Conservation (phyloP, 495 filamentous ascomycete species). For the Venustampulla echinocandica region DNA sequence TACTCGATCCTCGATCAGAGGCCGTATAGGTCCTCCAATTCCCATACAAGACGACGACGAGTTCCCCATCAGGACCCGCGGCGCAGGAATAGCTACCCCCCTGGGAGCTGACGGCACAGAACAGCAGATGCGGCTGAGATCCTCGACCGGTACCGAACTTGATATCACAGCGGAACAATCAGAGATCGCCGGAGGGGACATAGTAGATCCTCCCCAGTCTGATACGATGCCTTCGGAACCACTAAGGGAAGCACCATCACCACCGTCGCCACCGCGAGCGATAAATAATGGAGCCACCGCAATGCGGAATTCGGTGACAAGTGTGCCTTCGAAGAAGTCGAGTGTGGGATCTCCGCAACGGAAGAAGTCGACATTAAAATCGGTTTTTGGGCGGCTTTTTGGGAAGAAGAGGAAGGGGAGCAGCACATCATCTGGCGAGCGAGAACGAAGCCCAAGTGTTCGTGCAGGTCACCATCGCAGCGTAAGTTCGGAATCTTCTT, state of each 20-base stretch:
- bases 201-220: constrained; percentile 5
- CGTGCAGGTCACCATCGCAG: constrained; percentile 29
- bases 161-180: not conserved
- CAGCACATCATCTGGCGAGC: constrained; percentile 12
- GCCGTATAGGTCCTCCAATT: constrained; percentile 42
- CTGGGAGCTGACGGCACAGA: constrained; percentile 12
- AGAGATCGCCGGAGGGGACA: not conserved
- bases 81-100: constrained; percentile 28
- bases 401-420: constrained; percentile 36
- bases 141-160: constrained; percentile 6
- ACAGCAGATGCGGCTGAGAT: constrained; percentile 5
- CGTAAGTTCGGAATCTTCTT: constrained; percentile 26
- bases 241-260: constrained; percentile 3
- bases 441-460: constrained; percentile 14
- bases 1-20: constrained; percentile 31
- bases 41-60: constrained; percentile 35
- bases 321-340: constrained; percentile 10
- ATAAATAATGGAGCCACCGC: no score
- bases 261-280: constrained; percentile 3
- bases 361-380: constrained; percentile 42
- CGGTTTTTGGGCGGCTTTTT: constrained; percentile 41
- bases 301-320: constrained; percentile 13
- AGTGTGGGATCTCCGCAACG: constrained; percentile 28
- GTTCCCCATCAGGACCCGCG: constrained; percentile 32
- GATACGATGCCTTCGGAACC: not conserved